These are phyloP conservation scores for Camelina neglecta DNA, from an alignment of 345 rosid species.

Conservation along the genomic window DNA sequence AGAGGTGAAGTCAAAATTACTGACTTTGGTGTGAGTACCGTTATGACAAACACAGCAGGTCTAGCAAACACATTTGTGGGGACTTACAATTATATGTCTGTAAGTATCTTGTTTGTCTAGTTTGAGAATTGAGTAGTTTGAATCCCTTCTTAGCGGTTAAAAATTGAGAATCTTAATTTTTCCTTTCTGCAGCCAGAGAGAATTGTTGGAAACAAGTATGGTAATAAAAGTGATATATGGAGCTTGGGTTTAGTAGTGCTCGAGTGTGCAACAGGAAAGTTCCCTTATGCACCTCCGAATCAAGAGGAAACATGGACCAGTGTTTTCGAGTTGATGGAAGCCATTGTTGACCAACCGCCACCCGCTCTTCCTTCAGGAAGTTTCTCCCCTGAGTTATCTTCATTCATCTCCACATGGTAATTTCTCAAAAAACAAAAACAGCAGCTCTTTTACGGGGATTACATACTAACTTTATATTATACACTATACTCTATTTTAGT, in stretches of 20 bases:
- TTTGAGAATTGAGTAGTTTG: background rate
- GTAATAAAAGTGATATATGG: slow-evolving; percentile 94
- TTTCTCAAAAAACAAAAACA: background rate
- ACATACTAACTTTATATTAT: slow-evolving; percentile 9
- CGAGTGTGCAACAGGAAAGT: slow-evolving; percentile 84
- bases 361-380: slow-evolving; percentile 71
- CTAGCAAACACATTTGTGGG: slow-evolving; percentile 86
- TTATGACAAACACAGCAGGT: slow-evolving; percentile 77
- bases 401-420: slow-evolving; percentile 87
- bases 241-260: slow-evolving; percentile 89
- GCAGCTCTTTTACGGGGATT: background rate
- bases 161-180: background rate
- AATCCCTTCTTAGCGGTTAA: background rate
- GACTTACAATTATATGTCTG: slow-evolving; percentile 89
- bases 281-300: slow-evolving; percentile 78
- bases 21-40: slow-evolving; percentile 90
- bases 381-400: slow-evolving; percentile 73
- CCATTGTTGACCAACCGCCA: slow-evolving; percentile 81
- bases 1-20: slow-evolving; percentile 92
- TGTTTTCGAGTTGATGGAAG: slow-evolving; percentile 88
- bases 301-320: slow-evolving; percentile 69
- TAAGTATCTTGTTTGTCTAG: slow-evolving; percentile 46
- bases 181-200: slow-evolving; percentile 78
- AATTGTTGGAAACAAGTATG: slow-evolving; percentile 62
- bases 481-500: slow-evolving; percentile 51